phyloP scores from a whole-genome alignment of 2,329 filamentous ascomycete species.

The Peltaster fructicola region DNA sequence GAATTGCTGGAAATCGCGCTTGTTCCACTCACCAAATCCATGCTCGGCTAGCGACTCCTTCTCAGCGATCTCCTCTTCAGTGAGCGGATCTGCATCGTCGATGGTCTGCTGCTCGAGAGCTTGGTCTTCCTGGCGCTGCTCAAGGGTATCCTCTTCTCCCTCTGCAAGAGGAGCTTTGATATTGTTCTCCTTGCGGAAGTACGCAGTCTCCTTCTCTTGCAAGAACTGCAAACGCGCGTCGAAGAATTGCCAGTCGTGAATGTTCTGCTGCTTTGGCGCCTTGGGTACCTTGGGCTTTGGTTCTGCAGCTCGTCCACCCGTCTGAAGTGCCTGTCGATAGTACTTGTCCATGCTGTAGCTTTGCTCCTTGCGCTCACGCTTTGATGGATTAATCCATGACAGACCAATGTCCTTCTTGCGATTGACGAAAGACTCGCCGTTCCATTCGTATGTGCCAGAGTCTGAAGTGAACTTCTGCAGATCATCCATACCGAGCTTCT shows the following conservation, averaged over 20 bases:
- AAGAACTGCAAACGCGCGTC: conserved; percentile 67
- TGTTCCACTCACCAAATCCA: conserved; percentile 90
- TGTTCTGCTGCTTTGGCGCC: conserved; percentile 76
- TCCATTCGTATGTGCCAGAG: conserved; percentile 77
- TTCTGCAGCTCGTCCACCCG: conserved; percentile 60
- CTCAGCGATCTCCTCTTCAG: conserved; percentile 73
- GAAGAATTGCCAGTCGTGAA: conserved; percentile 97
- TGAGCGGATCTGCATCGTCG: conserved; percentile 74
- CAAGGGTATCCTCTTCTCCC: conserved; percentile 70
- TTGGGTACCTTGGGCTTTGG: conserved; percentile 90
- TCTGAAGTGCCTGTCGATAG: conserved; percentile 79
- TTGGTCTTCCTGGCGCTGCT: conserved; percentile 72
- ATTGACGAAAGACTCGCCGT: conserved; percentile 85
- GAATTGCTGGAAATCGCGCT: conserved; percentile 95
- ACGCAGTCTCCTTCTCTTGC: conserved; percentile 91
- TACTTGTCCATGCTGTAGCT: conserved; percentile 99
- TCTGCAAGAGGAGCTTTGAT: conserved; percentile 87
- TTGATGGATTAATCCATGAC: conserved; percentile 94
- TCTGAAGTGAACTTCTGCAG: conserved; percentile 96
- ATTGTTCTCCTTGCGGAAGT: conserved; percentile 85
- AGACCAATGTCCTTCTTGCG: conserved; percentile 71
- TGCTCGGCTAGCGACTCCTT: conserved; percentile 67
- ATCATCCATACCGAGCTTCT: conserved; percentile 92
- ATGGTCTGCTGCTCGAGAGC: conserved; percentile 81
- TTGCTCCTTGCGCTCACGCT: conserved; percentile 95